Evolutionary conservation across 163 green algal species (phyloP).

Genomic region (Trebouxiophyceae sp.): DNA sequence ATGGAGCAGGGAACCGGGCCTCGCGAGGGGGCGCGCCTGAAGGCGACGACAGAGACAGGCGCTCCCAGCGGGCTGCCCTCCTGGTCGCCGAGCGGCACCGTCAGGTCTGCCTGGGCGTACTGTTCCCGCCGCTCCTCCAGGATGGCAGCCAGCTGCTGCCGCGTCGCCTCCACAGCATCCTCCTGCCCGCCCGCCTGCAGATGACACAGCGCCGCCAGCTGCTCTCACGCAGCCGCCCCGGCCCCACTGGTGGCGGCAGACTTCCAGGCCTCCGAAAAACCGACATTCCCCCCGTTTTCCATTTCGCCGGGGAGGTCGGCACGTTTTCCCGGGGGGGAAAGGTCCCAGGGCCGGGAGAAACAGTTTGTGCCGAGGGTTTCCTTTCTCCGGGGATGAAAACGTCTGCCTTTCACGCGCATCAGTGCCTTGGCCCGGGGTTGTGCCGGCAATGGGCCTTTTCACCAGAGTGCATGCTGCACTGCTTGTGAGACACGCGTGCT

Average conservation of each 20-base stretch:
- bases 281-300: neutral
- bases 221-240: neutral
- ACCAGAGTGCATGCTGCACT: neutral
- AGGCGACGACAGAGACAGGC: constrained; percentile 19
- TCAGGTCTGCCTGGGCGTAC: constrained; percentile 65
- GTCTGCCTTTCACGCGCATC: too few relatives aligned
- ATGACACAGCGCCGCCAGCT: neutral
- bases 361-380: too few relatives aligned
- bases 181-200: neutral
- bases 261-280: neutral
- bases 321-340: neutral
- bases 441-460: too few relatives aligned
- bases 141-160: constrained; percentile 39
- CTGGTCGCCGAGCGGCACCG: constrained; percentile 22
- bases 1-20: too few relatives aligned
- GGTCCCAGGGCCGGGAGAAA: too few relatives aligned
- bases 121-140: constrained; percentile 49
- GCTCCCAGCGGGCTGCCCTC: constrained; percentile 14
- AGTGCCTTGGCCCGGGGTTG: too few relatives aligned
- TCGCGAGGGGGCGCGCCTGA: too few relatives aligned
- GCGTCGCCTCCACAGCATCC: constrained; percentile 20
- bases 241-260: neutral
- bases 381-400: too few relatives aligned
- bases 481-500: too few relatives aligned
- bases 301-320: neutral